Conservation (phyloP, 1,139 yeast species). For the Ashbya aceris region DNA sequence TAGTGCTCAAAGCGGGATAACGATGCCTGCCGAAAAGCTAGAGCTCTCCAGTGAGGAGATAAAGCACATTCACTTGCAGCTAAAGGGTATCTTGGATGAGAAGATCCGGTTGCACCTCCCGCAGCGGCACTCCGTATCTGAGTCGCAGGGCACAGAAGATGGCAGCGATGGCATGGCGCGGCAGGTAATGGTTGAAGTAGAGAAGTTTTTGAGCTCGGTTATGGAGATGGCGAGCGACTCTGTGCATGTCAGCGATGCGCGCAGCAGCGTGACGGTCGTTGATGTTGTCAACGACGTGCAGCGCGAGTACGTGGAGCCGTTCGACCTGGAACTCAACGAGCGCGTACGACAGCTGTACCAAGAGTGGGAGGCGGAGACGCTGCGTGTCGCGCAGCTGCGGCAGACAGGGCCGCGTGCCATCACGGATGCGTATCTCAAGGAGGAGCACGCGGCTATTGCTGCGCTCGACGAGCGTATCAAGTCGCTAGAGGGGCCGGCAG, state of each 20-base stretch:
- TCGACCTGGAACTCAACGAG: slow-evolving; percentile 50
- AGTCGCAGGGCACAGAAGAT: slow-evolving; percentile 6
- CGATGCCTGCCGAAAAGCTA: slow-evolving; percentile 10
- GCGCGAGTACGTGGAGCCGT: slow-evolving; percentile 44
- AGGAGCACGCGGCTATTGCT: slow-evolving; percentile 18
- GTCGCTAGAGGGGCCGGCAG: slow-evolving; percentile 5
- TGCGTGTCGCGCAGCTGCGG: slow-evolving; percentile 43
- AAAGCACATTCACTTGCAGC: slow-evolving; percentile 23
- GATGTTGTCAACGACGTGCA: slow-evolving; percentile 16
- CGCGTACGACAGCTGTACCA: slow-evolving; percentile 43
- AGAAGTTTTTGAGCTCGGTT: slow-evolving; percentile 38
- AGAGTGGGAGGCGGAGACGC: slow-evolving; percentile 50
- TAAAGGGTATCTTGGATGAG: slow-evolving; percentile 20
- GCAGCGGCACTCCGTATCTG: slow-evolving; percentile 7
- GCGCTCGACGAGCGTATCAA: slow-evolving; percentile 18
- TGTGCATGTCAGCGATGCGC: slow-evolving; percentile 36
- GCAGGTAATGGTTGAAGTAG: slow-evolving; percentile 37
- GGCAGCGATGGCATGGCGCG: slow-evolving; percentile 28
- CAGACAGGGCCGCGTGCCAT: slow-evolving; percentile 40
- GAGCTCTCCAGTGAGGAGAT: slow-evolving; percentile 23
- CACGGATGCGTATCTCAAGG: slow-evolving; percentile 24
- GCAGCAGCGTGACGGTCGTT: slow-evolving; percentile 10
- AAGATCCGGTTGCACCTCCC: slow-evolving; percentile 17
- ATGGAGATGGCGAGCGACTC: slow-evolving; percentile 44
- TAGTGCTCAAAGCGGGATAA: no score